A percentile compares a stretch with the other conserved stretches of the same genome.
Conservation (phyloP, 768 basidiomycete genomes). For the Tylopilus balloui region DNA sequence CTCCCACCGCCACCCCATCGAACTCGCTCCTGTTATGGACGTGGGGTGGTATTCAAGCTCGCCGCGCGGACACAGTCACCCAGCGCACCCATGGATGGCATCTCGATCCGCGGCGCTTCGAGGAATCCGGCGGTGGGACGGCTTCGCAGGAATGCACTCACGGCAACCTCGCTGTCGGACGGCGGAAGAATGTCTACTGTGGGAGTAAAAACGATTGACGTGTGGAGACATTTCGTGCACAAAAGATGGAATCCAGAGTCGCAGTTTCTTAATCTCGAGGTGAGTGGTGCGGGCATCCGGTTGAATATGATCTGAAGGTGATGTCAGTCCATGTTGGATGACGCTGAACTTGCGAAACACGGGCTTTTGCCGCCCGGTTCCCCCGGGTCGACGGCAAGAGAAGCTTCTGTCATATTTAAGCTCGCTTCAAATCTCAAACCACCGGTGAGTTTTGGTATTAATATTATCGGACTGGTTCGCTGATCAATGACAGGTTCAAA, state of each 20-base stretch:
- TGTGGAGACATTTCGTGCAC: constrained; percentile 74
- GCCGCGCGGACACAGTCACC: constrained; percentile 36
- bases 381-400: constrained; percentile 54
- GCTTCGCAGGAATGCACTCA: constrained; percentile 56
- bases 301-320: not conserved
- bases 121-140: constrained; percentile 44
- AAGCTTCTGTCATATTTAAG: constrained; percentile 86
- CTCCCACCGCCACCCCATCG: constrained; percentile 24
- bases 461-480: not conserved
- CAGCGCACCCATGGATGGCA: constrained; percentile 42
- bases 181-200: constrained; percentile 17
- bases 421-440: constrained; percentile 76
- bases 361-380: constrained; percentile 67
- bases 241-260: constrained; percentile 66
- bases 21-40: constrained; percentile 18
- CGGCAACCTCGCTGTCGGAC: constrained; percentile 18
- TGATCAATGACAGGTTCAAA: constrained; percentile 50
- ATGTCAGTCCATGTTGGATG: constrained; percentile 67
- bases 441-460: constrained; percentile 41
- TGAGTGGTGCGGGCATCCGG: constrained; percentile 35
- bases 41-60: constrained; percentile 33
- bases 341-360: constrained; percentile 69
- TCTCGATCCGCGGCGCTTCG: constrained; percentile 65
- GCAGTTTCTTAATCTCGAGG: constrained; percentile 79
- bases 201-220: constrained; percentile 46